A percentile compares a stretch with the other conserved stretches of the same genome.
Conservation (phyloP, 1,284 basidiomycete genomes). For the Rhodotorula sp. region DNA sequence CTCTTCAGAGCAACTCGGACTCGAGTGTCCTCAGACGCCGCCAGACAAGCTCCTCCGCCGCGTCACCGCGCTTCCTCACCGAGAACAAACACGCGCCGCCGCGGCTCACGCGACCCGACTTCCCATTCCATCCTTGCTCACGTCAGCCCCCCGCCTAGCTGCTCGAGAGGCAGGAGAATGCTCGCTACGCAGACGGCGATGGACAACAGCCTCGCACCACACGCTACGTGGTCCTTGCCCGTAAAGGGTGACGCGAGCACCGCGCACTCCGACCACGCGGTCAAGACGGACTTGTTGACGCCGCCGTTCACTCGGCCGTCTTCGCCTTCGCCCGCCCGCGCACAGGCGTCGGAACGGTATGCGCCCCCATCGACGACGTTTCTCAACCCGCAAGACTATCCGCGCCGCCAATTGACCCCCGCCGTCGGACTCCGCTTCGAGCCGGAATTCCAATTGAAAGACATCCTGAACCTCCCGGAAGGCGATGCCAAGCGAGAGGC, state of each 20-base stretch:
- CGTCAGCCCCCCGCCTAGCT: too few species aligned
- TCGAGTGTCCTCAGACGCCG: too few species aligned
- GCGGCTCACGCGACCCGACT: too few species aligned
- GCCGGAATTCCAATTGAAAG: constrained; percentile 21
- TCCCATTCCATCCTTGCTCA: too few species aligned
- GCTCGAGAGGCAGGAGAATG: too few species aligned
- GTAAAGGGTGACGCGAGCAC: not conserved
- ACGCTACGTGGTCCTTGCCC: too few species aligned
- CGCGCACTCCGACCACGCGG: not conserved
- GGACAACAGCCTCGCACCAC: too few species aligned
- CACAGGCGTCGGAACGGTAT: constrained; percentile 3
- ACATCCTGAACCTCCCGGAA: constrained; percentile 23
- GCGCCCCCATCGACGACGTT: constrained; percentile 6
- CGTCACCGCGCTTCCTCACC: too few species aligned
- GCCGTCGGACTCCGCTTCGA: constrained; percentile 31
- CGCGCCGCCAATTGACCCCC: constrained; percentile 15
- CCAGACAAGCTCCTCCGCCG: too few species aligned
- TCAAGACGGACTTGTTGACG: not conserved
- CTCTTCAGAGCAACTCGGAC: too few species aligned
- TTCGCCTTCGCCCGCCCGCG: not conserved
- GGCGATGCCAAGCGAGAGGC: constrained; percentile 19
- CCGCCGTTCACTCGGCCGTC: constrained; percentile 13
- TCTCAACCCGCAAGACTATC: constrained; percentile 8
- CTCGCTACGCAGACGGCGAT: too few species aligned
- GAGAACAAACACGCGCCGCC: too few species aligned